phyloP scores from a whole-genome alignment of 2,329 filamentous ascomycete species.

The Venturia carpophila region DNA sequence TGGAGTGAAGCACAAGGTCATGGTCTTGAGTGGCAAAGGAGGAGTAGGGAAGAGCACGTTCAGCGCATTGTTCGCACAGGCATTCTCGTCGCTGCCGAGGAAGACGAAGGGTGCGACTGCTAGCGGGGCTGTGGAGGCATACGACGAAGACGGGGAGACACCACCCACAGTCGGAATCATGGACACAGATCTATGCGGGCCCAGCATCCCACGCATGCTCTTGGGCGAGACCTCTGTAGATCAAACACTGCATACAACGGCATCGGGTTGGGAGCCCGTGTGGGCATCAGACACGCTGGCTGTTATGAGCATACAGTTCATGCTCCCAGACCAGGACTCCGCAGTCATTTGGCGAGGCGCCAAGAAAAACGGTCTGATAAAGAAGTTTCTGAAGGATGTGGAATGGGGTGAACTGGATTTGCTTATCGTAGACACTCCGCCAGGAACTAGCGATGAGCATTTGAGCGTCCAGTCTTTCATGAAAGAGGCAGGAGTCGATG shows the following conservation, averaged over 20 bases:
- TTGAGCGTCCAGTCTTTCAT: slow-evolving; percentile 87
- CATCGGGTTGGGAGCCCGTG: slow-evolving; percentile 85
- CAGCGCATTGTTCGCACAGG: slow-evolving; percentile 77
- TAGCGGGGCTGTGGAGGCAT: slow-evolving; percentile 3
- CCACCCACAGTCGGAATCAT: slow-evolving; percentile 79
- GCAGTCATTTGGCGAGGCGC: slow-evolving; percentile 96
- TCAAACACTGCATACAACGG: slow-evolving; percentile 69
- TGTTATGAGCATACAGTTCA: slow-evolving; percentile 97
- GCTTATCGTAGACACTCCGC: slow-evolving; percentile 87
- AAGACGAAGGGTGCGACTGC: background rate
- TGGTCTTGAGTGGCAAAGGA: slow-evolving; percentile 89
- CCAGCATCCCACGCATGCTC: slow-evolving; percentile 96
- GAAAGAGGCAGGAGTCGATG: slow-evolving; percentile 85
- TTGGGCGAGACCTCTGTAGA: slow-evolving; percentile 61
- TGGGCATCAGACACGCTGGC: slow-evolving; percentile 87
- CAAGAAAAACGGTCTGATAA: slow-evolving; percentile 98
- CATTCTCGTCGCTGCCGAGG: slow-evolving; percentile 52
- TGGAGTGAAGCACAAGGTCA: slow-evolving; percentile 80
- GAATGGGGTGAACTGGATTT: slow-evolving; percentile 96
- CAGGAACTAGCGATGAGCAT: slow-evolving; percentile 92
- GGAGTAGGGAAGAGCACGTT: slow-evolving; percentile 97
- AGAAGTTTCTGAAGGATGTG: slow-evolving; percentile 95
- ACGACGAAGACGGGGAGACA: slow-evolving; percentile 11
- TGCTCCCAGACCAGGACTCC: slow-evolving; percentile 88
- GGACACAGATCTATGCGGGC: slow-evolving; percentile 97